Conservation (phyloP, 2,329 filamentous ascomycete genomes). For the Stachybotrys chartarum region DNA sequence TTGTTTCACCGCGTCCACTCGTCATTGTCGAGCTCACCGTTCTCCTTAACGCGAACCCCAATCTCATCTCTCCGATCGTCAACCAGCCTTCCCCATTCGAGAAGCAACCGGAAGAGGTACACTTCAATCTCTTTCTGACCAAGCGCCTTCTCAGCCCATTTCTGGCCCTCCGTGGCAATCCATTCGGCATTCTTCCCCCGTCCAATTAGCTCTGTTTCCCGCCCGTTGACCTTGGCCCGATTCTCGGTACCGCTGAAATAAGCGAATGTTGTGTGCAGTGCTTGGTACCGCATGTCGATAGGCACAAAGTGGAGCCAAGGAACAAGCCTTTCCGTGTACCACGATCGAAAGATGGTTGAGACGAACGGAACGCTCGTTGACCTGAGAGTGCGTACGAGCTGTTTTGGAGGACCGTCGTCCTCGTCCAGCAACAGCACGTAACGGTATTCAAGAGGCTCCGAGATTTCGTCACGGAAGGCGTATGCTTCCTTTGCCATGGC, state of each 20-base stretch:
- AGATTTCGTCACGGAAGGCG: slow-evolving; percentile 26
- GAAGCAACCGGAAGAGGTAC: slow-evolving; percentile 68
- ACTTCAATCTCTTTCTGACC: slow-evolving; percentile 71
- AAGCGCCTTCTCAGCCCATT: slow-evolving; percentile 58
- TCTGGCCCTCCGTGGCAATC: slow-evolving; percentile 59
- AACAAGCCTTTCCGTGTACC: slow-evolving; percentile 67
- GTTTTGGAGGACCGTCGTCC: slow-evolving; percentile 54
- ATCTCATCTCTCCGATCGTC: slow-evolving; percentile 51
- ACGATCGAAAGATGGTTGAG: slow-evolving; percentile 66
- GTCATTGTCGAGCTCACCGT: slow-evolving; percentile 19
- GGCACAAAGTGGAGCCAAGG: slow-evolving; percentile 81
- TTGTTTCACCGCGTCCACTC: slow-evolving; percentile 17
- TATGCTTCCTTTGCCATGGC: slow-evolving; percentile 21
- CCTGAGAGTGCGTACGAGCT: slow-evolving; percentile 56
- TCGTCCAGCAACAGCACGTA: slow-evolving; percentile 70
- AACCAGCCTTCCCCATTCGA: slow-evolving; percentile 69
- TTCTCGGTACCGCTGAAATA: slow-evolving; percentile 61
- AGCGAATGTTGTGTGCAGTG: slow-evolving; percentile 63
- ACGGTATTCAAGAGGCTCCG: slow-evolving; percentile 54
- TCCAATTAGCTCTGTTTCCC: slow-evolving; percentile 37
- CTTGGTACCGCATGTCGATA: slow-evolving; percentile 65
- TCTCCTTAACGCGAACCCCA: slow-evolving; percentile 22
- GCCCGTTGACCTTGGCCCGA: slow-evolving; percentile 33
- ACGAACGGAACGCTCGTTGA: slow-evolving; percentile 64
- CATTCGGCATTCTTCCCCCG: slow-evolving; percentile 47